These are phyloP conservation scores for Sarocladium strictum DNA, from an alignment of 2,329 filamentous ascomycete species.

Conservation along the genomic window DNA sequence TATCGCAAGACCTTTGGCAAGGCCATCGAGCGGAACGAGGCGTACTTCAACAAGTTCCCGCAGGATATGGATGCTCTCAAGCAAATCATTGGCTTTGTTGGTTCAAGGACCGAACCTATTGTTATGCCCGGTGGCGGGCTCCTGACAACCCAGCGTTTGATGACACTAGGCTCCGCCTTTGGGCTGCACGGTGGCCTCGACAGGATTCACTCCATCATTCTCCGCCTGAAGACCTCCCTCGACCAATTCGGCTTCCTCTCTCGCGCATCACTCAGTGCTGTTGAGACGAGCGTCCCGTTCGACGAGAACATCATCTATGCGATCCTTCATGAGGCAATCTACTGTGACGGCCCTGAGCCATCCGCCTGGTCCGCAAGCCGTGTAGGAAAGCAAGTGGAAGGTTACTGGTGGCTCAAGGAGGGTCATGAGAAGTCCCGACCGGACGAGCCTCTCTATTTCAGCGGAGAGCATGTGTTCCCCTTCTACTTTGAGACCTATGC, in stretches of 20 bases:
- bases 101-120: conserved; percentile 47
- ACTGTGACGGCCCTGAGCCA: conserved; percentile 61
- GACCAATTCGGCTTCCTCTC: conserved; percentile 71
- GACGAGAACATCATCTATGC: conserved; percentile 79
- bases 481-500: conserved; percentile 78
- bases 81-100: conserved; percentile 59
- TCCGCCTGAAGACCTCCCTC: conserved; percentile 67
- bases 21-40: conserved; percentile 64
- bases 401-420: conserved; percentile 46
- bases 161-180: conserved; percentile 72
- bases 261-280: conserved; percentile 58
- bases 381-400: conserved; percentile 42
- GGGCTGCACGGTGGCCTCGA: conserved; percentile 76
- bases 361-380: conserved; percentile 73
- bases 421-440: conserved; percentile 19
- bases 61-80: conserved; percentile 68
- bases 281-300: conserved; percentile 64
- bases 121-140: conserved; percentile 65
- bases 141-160: conserved; percentile 67
- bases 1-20: conserved; percentile 68
- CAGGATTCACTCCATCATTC: conserved; percentile 64
- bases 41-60: conserved; percentile 81
- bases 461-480: conserved; percentile 87
- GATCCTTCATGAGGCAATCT: conserved; percentile 81
- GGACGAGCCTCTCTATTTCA: conserved; percentile 64